phyloP scores from a whole-genome alignment of 768 basidiomycete genomes.

The Termitomyces titanicus region DNA sequence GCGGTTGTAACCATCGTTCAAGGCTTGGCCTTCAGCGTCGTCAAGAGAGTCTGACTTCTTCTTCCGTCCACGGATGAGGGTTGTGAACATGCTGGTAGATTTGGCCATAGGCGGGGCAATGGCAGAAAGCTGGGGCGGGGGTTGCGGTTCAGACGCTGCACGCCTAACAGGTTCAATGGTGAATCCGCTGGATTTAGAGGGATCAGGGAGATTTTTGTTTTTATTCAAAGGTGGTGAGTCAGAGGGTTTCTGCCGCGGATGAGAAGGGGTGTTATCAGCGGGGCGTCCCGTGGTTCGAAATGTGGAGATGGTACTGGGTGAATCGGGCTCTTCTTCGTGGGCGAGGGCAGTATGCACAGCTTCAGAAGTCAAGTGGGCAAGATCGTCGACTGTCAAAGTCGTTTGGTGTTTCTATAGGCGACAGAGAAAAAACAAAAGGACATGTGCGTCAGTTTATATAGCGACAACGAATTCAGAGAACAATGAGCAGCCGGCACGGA shows the following conservation, averaged over 20 bases:
- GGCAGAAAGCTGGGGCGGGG: slow-evolving; percentile 15
- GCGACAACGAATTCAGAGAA: slow-evolving; percentile 13
- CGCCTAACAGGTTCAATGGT: slow-evolving; percentile 24
- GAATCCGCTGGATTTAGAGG: slow-evolving; percentile 13
- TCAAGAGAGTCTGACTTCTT: slow-evolving; percentile 24
- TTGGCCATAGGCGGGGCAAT: slow-evolving; percentile 21
- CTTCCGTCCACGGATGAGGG: slow-evolving; percentile 39
- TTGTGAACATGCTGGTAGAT: slow-evolving; percentile 27
- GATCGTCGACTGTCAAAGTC: slow-evolving; percentile 41
- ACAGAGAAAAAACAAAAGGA: slow-evolving; percentile 16
- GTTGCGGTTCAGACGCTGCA: slow-evolving; percentile 31
- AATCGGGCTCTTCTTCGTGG: slow-evolving; percentile 21
- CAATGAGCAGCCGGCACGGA: slow-evolving; percentile 22
- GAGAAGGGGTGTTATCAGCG: neutral
- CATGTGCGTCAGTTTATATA: slow-evolving; percentile 7
- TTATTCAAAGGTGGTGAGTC: slow-evolving; percentile 8
- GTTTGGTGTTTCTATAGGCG: slow-evolving; percentile 37
- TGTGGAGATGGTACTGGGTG: slow-evolving; percentile 11
- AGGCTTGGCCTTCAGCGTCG: slow-evolving; percentile 13
- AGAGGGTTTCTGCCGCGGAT: neutral
- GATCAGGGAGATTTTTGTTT: slow-evolving; percentile 17
- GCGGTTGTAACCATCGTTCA: slow-evolving; percentile 19
- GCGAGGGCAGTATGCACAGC: slow-evolving; percentile 33
- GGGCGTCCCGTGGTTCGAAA: slow-evolving; percentile 13
- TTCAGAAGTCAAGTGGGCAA: slow-evolving; percentile 39